Conservation (phyloP, 305 asterid species). For the Solanum hybrid region DNA sequence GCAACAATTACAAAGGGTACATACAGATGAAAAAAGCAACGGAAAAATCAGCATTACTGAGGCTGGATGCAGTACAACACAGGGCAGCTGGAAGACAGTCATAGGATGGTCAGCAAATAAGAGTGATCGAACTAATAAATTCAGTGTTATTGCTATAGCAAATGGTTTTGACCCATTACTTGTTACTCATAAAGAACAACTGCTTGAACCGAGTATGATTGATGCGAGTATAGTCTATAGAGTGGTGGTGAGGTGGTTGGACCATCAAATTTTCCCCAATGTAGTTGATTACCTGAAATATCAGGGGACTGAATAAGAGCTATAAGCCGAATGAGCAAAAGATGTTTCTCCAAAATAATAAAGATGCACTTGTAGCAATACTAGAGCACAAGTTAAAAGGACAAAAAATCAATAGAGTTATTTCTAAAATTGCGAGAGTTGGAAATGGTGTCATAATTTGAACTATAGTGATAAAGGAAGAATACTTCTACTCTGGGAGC, state of each 20-base stretch:
- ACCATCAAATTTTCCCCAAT: not conserved
- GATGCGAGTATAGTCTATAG: not conserved
- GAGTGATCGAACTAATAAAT: not conserved
- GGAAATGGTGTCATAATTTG: not conserved
- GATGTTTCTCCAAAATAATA: too few relatives aligned
- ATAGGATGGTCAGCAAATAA: not conserved
- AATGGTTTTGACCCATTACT: not conserved
- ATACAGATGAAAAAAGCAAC: not conserved
- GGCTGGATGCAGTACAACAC: not conserved
- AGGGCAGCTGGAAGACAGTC: not conserved
- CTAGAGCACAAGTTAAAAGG: not conserved
- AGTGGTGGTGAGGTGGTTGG: not conserved
- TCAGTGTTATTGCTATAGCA: too few relatives aligned
- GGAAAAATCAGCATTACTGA: not conserved
- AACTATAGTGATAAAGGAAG: not conserved
- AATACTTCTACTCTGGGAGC: not conserved
- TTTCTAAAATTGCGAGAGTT: not conserved
- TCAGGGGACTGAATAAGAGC: not conserved
- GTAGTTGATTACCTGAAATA: not conserved
- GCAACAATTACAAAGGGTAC: not conserved
- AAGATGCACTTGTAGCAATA: not conserved
- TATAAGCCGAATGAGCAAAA: not conserved
- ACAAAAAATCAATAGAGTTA: not conserved
- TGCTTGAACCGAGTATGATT: not conserved
- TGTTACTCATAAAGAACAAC: not conserved